phyloP scores from a whole-genome alignment of 345 rosid species.

The Ceriops zippeliana region DNA sequence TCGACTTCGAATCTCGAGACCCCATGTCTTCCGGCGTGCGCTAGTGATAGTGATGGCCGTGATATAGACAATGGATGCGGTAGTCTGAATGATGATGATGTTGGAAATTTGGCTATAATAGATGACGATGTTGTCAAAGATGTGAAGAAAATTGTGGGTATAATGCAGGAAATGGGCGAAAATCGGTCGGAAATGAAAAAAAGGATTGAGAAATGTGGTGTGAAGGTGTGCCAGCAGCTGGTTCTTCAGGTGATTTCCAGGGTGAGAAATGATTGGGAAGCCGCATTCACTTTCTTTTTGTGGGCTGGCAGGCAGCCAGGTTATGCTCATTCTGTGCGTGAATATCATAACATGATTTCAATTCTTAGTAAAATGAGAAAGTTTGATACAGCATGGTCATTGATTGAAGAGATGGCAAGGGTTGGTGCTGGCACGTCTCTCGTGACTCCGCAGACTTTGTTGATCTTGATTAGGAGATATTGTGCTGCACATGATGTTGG shows the following conservation, averaged over 20 bases:
- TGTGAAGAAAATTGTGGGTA: constrained; percentile 39
- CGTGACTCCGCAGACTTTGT: constrained; percentile 65
- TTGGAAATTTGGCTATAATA: constrained; percentile 11
- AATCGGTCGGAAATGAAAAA: constrained; percentile 39
- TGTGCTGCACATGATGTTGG: constrained; percentile 85
- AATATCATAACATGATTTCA: constrained; percentile 74
- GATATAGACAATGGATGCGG: constrained; percentile 10
- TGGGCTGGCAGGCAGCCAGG: constrained; percentile 73
- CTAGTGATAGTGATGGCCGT: background rate
- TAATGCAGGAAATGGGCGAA: constrained; percentile 36
- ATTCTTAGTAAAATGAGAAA: constrained; percentile 84
- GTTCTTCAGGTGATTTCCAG: constrained; percentile 70
- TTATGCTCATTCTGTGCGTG: constrained; percentile 54
- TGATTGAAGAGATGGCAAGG: constrained; percentile 85
- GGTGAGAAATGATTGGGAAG: constrained; percentile 81
- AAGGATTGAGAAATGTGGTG: constrained; percentile 54
- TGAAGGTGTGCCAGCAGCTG: constrained; percentile 50
- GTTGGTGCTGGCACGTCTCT: constrained; percentile 43
- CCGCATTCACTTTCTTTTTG: constrained; percentile 75
- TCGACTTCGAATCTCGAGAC: constrained; percentile 23
- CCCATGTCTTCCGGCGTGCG: constrained; percentile 3
- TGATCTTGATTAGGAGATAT: constrained; percentile 85
- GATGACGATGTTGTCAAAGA: constrained; percentile 35
- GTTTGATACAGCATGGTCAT: constrained; percentile 83
- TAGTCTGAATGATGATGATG: constrained; percentile 14